Evolutionary conservation across 148 eudicot genomes (phyloP).

Genomic region (Camellia sinensis): DNA sequence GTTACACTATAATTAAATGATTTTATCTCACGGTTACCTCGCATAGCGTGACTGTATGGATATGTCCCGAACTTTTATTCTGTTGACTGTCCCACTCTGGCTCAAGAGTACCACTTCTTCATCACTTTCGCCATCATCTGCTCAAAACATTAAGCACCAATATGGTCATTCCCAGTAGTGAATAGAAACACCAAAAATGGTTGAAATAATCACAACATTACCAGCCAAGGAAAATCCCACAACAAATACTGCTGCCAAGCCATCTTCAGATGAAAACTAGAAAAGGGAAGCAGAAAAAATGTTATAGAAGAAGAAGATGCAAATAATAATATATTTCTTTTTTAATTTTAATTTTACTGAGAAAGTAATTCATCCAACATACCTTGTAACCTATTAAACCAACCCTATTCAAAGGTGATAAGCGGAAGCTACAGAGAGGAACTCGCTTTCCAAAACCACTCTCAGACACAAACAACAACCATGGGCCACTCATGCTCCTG

Average conservation of each 20-base stretch:
- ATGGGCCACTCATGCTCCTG: constrained; percentile 60
- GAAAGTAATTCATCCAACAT: constrained; percentile 14
- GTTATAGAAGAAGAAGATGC: not conserved
- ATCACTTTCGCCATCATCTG: constrained; percentile 98
- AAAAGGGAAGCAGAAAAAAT: constrained; percentile 1
- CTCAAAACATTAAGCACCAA: constrained; percentile 14
- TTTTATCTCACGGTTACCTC: constrained; percentile 42
- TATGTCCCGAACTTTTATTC: constrained; percentile 88
- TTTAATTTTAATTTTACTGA: not conserved
- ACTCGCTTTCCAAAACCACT: constrained; percentile 92
- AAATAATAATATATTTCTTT: not conserved
- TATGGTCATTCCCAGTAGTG: not conserved
- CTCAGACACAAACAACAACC: constrained; percentile 93
- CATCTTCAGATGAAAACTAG: constrained; percentile 87
- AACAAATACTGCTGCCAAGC: constrained; percentile 84
- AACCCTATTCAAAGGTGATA: constrained; percentile 59
- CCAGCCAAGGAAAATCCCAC: constrained; percentile 88
- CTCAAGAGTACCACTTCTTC: constrained; percentile 93
- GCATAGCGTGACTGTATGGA: constrained; percentile 90
- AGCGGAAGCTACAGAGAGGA: constrained; percentile 81
- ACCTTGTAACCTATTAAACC: constrained; percentile 94
- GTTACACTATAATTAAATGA: not conserved
- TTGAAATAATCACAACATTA: constrained; percentile 22
- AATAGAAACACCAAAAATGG: not conserved
- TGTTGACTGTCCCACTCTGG: constrained; percentile 91